Percentiles rank a stretch among this genome's conserved stretches.
These are phyloP conservation scores for Trichoderma reesei DNA, from an alignment of 495 filamentous ascomycete species.

Conservation along the genomic window DNA sequence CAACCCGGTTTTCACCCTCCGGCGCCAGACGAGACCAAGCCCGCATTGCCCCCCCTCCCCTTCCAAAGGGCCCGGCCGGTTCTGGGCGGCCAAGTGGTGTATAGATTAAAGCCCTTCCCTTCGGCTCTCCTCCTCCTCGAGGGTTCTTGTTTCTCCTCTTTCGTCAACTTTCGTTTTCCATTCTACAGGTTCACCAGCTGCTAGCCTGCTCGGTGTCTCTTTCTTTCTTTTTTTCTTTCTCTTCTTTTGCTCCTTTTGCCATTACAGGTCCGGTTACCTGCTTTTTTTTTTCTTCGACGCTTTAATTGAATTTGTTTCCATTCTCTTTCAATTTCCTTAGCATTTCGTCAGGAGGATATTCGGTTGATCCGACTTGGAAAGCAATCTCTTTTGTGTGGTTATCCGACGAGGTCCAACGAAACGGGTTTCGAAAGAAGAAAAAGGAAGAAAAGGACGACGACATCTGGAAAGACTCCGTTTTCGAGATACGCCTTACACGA, in stretches of 20 bases:
- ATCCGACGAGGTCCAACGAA: conserved; percentile 11
- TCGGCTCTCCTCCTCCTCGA: conserved; percentile 17
- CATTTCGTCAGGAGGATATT: conserved; percentile 10
- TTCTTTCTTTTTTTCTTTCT: conserved; percentile 21
- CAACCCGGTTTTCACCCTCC: neutral
- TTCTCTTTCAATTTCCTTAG: conserved; percentile 13
- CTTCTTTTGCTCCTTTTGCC: conserved; percentile 23
- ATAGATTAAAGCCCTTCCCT: too few relatives aligned
- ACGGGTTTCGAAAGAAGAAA: conserved; percentile 11
- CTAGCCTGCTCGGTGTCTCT: conserved; percentile 8
- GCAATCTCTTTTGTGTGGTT: conserved; percentile 11
- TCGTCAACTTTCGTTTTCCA: too few relatives aligned
- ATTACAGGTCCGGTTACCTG: conserved; percentile 41
- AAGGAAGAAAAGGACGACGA: neutral
- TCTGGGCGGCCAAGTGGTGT: too few relatives aligned
- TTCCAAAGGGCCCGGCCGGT: neutral
- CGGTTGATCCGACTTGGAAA: conserved; percentile 10
- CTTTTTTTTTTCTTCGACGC: conserved; percentile 24
- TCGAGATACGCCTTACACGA: conserved; percentile 19
- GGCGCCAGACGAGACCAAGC: neutral
- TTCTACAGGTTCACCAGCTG: neutral
- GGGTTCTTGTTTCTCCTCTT: neutral
- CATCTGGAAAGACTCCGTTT: conserved; percentile 9
- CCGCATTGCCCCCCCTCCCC: neutral
- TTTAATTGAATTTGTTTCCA: conserved; percentile 1